phyloP scores from a whole-genome alignment of 2,329 filamentous ascomycete genomes.

The Helicocarpus griseus region DNA sequence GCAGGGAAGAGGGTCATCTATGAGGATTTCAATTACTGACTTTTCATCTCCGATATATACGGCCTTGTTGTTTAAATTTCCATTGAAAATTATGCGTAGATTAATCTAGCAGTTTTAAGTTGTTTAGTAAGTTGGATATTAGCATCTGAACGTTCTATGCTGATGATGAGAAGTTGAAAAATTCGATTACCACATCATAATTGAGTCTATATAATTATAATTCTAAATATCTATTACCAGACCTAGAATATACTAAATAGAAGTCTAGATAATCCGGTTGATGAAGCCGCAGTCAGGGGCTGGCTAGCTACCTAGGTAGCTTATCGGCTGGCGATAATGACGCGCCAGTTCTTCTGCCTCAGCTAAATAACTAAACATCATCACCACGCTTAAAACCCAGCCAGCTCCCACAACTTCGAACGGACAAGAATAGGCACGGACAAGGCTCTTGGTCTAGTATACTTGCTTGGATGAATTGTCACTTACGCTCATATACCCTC shows the following conservation, averaged over 20 bases:
- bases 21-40: slow-evolving; percentile 54
- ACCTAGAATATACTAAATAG: too few species aligned
- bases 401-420: slow-evolving; percentile 1
- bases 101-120: too few species aligned
- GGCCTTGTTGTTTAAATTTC: background rate
- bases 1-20: slow-evolving; percentile 45
- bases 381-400: slow-evolving; percentile 2
- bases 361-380: slow-evolving; percentile 3
- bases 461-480: background rate
- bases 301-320: background rate
- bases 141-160: too few species aligned
- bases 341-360: slow-evolving; percentile 7
- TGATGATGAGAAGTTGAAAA: too few species aligned
- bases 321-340: background rate
- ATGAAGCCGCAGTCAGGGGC: background rate
- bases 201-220: too few species aligned
- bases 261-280: too few species aligned
- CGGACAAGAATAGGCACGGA: background rate
- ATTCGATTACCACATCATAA: too few species aligned
- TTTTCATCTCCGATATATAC: background rate
- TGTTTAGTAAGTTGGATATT: too few species aligned
- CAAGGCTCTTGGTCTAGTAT: background rate
- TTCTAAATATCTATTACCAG: too few species aligned
- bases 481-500: background rate
- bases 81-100: background rate